These are phyloP conservation scores for Prunus mume DNA, from an alignment of 306 rosid genomes.

Conservation along the genomic window DNA sequence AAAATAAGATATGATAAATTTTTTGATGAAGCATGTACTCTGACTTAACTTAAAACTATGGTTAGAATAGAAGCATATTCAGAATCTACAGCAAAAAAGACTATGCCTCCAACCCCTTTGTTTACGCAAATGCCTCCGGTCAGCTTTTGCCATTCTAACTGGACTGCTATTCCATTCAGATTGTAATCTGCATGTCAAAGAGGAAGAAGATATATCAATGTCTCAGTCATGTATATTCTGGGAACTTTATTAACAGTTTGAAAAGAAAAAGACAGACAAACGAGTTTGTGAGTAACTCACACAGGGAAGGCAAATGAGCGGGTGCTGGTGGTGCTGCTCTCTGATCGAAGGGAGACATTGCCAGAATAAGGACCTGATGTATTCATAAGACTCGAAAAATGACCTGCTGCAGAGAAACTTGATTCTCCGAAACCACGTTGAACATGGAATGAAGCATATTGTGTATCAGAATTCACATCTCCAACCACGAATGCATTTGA, in stretches of 20 bases:
- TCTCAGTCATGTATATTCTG: not conserved
- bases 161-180: conserved; percentile 91
- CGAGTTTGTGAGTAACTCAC: conserved; percentile 29
- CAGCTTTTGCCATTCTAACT: conserved; percentile 78
- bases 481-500: conserved; percentile 9
- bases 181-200: conserved; percentile 57
- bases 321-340: conserved; percentile 94
- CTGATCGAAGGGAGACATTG: conserved; percentile 85
- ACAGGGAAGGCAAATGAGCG: conserved; percentile 94
- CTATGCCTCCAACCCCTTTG: conserved; percentile 57
- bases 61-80: conserved; percentile 27
- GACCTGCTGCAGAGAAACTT: conserved; percentile 54
- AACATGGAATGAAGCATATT: conserved; percentile 25
- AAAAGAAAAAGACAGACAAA: not conserved
- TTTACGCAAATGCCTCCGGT: conserved; percentile 46
- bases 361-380: conserved; percentile 77
- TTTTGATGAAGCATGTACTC: not conserved
- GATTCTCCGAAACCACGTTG: conserved; percentile 40
- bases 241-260: not conserved
- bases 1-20: not conserved
- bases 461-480: conserved; percentile 14
- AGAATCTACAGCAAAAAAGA: conserved; percentile 92
- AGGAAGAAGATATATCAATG: conserved; percentile 3
- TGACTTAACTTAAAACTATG: conserved; percentile 35
- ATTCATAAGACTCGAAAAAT: conserved; percentile 42